These are phyloP conservation scores for Ettlia oleoabundans DNA, from an alignment of 139 green algal species.

Conservation along the genomic window DNA sequence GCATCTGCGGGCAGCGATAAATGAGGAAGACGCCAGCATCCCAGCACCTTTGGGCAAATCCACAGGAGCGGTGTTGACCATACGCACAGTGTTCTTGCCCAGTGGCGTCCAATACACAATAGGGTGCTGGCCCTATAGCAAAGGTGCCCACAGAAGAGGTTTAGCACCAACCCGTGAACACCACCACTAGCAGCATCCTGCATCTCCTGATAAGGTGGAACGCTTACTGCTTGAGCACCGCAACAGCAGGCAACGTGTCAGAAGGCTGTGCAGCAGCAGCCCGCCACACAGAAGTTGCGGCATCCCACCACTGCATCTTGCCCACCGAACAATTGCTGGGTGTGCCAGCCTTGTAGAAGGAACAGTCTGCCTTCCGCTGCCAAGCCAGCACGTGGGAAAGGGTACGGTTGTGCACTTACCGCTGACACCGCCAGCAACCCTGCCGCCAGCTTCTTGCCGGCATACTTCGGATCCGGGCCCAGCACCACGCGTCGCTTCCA, in stretches of 20 bases:
- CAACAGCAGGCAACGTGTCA: no score
- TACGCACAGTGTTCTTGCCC: slow-evolving; percentile 48
- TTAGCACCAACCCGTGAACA: no score
- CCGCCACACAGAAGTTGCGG: not conserved
- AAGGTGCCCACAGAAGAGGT: no score
- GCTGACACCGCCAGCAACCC: slow-evolving; percentile 41
- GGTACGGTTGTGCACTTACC: slow-evolving; percentile 12
- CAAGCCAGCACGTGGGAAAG: no score
- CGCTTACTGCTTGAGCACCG: no score
- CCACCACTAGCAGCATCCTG: no score
- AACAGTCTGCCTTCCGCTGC: no score
- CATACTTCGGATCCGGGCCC: slow-evolving; percentile 36
- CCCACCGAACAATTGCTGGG: no score
- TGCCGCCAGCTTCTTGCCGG: slow-evolving; percentile 28
- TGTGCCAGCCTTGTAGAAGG: no score
- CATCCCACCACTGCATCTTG: not conserved
- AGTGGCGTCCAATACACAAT: slow-evolving; percentile 43
- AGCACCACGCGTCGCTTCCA: slow-evolving; percentile 40
- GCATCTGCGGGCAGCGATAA: no score
- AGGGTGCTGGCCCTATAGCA: slow-evolving; percentile 26
- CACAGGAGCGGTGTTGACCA: slow-evolving; percentile 14
- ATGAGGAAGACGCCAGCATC: no score
- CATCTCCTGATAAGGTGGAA: no score
- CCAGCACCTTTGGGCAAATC: not conserved
- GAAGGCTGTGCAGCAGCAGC: not conserved